These are phyloP conservation scores for Geosmithia putterillii DNA, from an alignment of 2,329 filamentous ascomycete species.

Conservation along the genomic window DNA sequence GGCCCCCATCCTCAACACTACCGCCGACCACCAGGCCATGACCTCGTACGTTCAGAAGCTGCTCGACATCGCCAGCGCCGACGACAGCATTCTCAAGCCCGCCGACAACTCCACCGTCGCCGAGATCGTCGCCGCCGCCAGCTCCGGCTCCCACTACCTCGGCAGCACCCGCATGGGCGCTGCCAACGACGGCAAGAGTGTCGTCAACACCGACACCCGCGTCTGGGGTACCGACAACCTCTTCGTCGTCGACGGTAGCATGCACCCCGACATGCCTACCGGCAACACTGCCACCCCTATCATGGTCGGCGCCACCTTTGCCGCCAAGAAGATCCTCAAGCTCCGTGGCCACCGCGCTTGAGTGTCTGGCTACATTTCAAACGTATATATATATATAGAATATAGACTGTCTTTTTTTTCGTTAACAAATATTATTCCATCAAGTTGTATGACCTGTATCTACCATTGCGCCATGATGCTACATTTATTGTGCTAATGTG, in stretches of 20 bases:
- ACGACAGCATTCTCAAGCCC: constrained; percentile 8
- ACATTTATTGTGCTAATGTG: no score
- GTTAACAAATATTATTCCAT: no score
- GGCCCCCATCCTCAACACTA: constrained; percentile 20
- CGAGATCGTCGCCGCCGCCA: constrained; percentile 9
- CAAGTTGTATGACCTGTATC: no score
- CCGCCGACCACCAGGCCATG: constrained; percentile 14
- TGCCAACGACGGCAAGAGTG: constrained; percentile 15
- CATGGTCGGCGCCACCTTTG: constrained; percentile 13
- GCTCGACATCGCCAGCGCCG: constrained; percentile 10
- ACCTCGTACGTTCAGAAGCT: constrained; percentile 13
- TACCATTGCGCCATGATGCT: no score
- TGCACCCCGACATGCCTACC: constrained; percentile 16
- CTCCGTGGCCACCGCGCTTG: neutral
- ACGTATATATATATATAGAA: no score
- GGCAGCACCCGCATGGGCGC: constrained; percentile 17
- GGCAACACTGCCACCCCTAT: constrained; percentile 12
- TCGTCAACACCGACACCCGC: constrained; percentile 17
- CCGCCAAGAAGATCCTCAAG: constrained; percentile 10
- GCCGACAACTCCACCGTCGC: constrained; percentile 10
- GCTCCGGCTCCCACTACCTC: constrained; percentile 16
- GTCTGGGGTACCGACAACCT: constrained; percentile 17
- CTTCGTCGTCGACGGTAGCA: constrained; percentile 16
- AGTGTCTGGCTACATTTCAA: no score
- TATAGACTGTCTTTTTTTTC: no score